Conservation (phyloP, 306 rosid genomes). For the Ziziphus jujuba region DNA sequence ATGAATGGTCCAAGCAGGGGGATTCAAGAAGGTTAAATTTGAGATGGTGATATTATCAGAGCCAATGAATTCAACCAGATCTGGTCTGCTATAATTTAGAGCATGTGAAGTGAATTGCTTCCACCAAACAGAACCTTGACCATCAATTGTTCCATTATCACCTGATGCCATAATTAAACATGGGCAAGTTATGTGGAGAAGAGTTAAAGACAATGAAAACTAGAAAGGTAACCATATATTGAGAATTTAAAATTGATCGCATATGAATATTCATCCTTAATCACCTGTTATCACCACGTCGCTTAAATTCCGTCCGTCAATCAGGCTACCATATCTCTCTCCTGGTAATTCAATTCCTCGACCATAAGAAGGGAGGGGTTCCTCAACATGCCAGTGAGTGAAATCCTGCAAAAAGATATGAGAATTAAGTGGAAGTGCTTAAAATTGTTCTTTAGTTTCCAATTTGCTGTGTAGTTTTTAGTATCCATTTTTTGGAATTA, state of each 20-base stretch:
- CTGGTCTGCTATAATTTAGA: constrained; percentile 60
- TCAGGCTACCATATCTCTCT: constrained; percentile 52
- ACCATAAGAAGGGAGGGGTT: constrained; percentile 63
- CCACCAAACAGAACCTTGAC: constrained; percentile 79
- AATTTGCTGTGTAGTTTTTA: background rate
- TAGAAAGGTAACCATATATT: background rate
- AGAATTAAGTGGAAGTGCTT: background rate
- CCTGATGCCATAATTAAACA: constrained; percentile 36
- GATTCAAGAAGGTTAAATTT: constrained; percentile 57
- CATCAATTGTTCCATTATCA: constrained; percentile 70
- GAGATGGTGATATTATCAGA: constrained; percentile 52
- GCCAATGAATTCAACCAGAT: constrained; percentile 53
- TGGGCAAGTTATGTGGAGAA: background rate
- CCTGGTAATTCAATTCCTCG: constrained; percentile 48
- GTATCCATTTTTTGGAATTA: too few species aligned
- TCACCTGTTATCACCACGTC: constrained; percentile 66
- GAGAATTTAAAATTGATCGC: background rate
- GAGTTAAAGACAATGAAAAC: background rate
- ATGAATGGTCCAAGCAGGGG: constrained; percentile 72
- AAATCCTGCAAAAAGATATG: constrained; percentile 37
- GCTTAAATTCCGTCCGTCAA: constrained; percentile 45
- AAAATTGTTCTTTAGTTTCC: background rate
- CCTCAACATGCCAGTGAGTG: constrained; percentile 39
- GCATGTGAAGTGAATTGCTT: constrained; percentile 39
- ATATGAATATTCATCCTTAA: constrained; percentile 5